Evolutionary conservation across 169 alveolate genomes (phyloP), one percentile per base, ranked within the genome.

Genomic region (Plasmodium chabaudi): DNA sequence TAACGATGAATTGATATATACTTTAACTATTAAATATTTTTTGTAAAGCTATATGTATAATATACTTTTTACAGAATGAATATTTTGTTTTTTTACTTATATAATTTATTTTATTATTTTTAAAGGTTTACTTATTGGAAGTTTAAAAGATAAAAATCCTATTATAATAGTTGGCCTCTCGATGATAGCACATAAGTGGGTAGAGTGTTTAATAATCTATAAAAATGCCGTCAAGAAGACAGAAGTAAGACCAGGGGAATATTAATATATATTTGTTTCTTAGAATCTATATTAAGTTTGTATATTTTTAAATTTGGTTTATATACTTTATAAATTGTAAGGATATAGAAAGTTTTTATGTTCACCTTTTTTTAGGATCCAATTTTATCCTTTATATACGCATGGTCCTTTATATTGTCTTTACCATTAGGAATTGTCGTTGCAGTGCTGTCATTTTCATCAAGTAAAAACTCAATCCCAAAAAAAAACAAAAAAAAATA

Each of bases 181-280:
- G 39, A 75, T 75, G 88, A 23, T 75, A 75, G 88, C 88, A 17
- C 88, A 75, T 75, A 75, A 75, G 61, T 75, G 88, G 88, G 88
- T 77, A 49, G 88, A 75, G 51, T 75, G 88, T 56, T 63, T 75
- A 56, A 75, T 75, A 13, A 67, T 75, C 21, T 75, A 75, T 44
- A 75, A 75, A 67, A 75, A 75, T 23, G 72, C 64, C 21, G 88
- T 75, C 42, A 75, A 51, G 70, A 75, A 75, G 44, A 75, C 51
- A 61, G 77, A 64, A 53, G 88, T 75, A 56, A 75, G 27, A 23
- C 21, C 63, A 9, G 27, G 71, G 25, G 23, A 49, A 75, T 10
- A 49, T n/a, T 27, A n/a, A 63, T 21, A 57, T 55, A 47, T 17
- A 17, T 39, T 74, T 59, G 60, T 42, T n/a, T 75, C 64, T 51